A percentile compares a stretch with the other conserved stretches of the same genome.
These are phyloP conservation scores for Alternaria alternata DNA, from an alignment of 2,329 filamentous ascomycete species.

Conservation along the genomic window DNA sequence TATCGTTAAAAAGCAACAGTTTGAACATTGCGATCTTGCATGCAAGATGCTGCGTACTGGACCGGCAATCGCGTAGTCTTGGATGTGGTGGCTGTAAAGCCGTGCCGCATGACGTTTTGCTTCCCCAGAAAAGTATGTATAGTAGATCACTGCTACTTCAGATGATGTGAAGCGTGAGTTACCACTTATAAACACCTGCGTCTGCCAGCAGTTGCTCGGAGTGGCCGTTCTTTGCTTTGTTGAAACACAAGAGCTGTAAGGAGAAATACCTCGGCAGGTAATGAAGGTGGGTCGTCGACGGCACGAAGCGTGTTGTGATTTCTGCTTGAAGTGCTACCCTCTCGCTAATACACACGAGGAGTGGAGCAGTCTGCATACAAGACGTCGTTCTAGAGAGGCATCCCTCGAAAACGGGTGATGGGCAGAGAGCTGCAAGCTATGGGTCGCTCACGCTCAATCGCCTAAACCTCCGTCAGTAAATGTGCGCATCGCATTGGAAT, in stretches of 20 bases:
- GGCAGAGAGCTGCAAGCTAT: neutral
- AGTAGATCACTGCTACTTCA: conserved; percentile 2
- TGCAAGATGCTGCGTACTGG: conserved; percentile 1
- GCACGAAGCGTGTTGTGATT: neutral
- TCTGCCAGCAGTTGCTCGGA: neutral
- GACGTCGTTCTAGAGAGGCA: neutral
- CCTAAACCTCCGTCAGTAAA: neutral
- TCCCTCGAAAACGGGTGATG: neutral
- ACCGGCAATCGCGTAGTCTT: conserved; percentile 8
- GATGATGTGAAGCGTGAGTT: conserved; percentile 1
- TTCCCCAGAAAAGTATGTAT: conserved; percentile 3
- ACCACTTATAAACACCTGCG: neutral
- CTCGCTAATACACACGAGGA: neutral
- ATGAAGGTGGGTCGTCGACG: neutral
- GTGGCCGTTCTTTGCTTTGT: conserved; percentile 3
- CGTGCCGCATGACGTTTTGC: neutral
- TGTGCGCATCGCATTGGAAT: neutral
- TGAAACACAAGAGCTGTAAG: neutral
- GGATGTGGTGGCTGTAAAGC: neutral
- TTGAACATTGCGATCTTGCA: neutral
- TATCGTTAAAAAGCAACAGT: neutral
- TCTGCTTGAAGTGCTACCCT: neutral
- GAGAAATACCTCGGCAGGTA: neutral
- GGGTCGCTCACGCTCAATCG: neutral
- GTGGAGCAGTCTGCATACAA: neutral